A percentile compares a stretch with the other conserved stretches of the same genome.
Evolutionary conservation across 331 rosid genomes (phyloP).

Genomic region (Saraca asoca): DNA sequence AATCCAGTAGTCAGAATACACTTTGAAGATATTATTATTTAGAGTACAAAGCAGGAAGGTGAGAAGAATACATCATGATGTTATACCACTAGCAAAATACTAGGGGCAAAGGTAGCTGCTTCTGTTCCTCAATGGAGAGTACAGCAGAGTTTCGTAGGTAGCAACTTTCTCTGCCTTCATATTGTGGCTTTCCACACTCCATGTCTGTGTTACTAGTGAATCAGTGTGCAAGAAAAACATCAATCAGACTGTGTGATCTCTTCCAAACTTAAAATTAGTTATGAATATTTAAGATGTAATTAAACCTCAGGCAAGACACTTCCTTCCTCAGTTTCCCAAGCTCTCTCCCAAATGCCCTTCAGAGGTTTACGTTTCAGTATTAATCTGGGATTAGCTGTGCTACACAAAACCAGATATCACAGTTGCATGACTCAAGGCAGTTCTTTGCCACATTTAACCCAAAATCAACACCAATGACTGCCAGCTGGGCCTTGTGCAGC

Average conservation of each 20-base stretch:
- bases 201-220: conserved; percentile 33
- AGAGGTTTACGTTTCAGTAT: conserved; percentile 4
- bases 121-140: conserved; percentile 28
- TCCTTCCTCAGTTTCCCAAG: conserved; percentile 4
- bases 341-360: conserved; percentile 15
- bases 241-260: not conserved
- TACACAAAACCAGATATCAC: conserved; percentile 20
- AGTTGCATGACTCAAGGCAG: conserved; percentile 9
- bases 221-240: conserved; percentile 31
- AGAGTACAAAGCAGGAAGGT: not conserved
- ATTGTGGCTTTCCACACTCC: conserved; percentile 29
- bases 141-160: conserved; percentile 24
- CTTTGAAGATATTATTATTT: not conserved
- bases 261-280: not conserved
- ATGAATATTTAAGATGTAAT: not conserved
- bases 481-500: conserved; percentile 82
- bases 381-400: conserved; percentile 30
- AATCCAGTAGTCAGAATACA: conserved; percentile 2
- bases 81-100: conserved; percentile 8
- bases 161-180: conserved; percentile 21
- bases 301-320: no score
- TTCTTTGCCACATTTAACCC: conserved; percentile 20
- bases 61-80: conserved; percentile 14
- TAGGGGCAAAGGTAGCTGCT: conserved; percentile 10
- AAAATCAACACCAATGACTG: conserved; percentile 71